Percentiles rank a stretch among this genome's conserved stretches.
These are phyloP conservation scores for Xylaria scruposa DNA, from an alignment of 495 filamentous ascomycete genomes.

Conservation along the genomic window DNA sequence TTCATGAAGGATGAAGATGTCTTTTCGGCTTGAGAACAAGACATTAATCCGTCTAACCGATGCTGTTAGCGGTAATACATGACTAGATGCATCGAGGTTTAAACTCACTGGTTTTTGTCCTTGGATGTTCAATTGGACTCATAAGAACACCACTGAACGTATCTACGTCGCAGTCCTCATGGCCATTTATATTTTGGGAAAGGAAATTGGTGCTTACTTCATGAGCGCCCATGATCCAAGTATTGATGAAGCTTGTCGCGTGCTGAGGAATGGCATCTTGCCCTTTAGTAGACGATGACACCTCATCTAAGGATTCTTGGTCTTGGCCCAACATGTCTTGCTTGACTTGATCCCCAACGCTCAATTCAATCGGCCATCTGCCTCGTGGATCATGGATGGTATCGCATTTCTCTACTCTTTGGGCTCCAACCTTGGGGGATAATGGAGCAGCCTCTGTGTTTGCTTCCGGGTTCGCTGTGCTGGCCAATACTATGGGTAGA, in stretches of 20 bases:
- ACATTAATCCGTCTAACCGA: not conserved
- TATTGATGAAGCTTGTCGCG: not conserved
- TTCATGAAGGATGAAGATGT: not conserved
- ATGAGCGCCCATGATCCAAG: constrained; percentile 25
- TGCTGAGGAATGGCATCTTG: not conserved
- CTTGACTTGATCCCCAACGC: not conserved
- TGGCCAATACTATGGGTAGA: not conserved
- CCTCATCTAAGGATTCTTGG: not conserved
- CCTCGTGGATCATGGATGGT: not conserved
- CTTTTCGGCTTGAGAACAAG: not conserved
- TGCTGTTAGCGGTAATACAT: not conserved
- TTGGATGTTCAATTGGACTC: constrained; percentile 33
- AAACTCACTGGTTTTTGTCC: constrained; percentile 28
- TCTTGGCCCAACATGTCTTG: constrained; percentile 1
- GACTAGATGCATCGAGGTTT: not conserved
- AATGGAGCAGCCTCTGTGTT: not conserved
- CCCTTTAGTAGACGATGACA: not conserved
- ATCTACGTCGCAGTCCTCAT: constrained; percentile 43
- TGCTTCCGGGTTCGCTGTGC: not conserved
- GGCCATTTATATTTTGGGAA: constrained; percentile 16
- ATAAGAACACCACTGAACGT: constrained; percentile 40
- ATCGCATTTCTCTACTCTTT: not conserved
- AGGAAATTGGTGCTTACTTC: constrained; percentile 27
- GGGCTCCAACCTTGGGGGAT: not conserved
- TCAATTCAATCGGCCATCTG: not conserved